Evolutionary conservation across 1,284 basidiomycete genomes (phyloP).

Genomic region (Sporisorium scitamineum): DNA sequence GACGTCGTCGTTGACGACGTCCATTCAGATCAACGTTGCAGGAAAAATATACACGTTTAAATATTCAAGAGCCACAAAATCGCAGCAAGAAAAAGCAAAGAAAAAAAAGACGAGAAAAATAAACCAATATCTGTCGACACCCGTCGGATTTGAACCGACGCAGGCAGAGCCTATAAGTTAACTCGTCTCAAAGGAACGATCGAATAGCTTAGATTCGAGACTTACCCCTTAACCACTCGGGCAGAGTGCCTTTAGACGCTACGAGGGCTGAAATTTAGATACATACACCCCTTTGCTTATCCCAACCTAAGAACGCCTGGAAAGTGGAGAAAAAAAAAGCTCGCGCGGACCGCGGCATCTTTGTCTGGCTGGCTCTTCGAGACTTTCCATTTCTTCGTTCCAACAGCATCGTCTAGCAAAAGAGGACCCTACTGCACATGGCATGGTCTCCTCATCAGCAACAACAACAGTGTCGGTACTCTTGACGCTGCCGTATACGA

Average conservation of each 20-base stretch:
- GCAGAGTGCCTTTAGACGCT: conserved; percentile 28
- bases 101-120: conserved; percentile 12
- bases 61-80: no score
- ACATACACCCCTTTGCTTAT: background rate
- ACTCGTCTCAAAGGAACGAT: conserved; percentile 23
- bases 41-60: no score
- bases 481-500: conserved; percentile 23
- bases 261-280: background rate
- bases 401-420: background rate
- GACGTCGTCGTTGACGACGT: background rate
- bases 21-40: background rate
- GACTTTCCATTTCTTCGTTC: background rate
- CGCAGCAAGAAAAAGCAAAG: no score
- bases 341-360: conserved; percentile 10
- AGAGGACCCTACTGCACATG: background rate
- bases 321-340: background rate
- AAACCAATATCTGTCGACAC: conserved; percentile 23
- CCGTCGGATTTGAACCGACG: conserved; percentile 51
- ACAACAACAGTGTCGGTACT: conserved; percentile 7
- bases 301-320: no score
- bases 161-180: conserved; percentile 50
- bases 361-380: background rate
- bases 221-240: conserved; percentile 54
- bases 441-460: conserved; percentile 10
- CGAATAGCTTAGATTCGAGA: conserved; percentile 35